Base-by-base conservation (phyloP, 2,329 filamentous ascomycete genomes). In the Penicillium sp. region DNA sequence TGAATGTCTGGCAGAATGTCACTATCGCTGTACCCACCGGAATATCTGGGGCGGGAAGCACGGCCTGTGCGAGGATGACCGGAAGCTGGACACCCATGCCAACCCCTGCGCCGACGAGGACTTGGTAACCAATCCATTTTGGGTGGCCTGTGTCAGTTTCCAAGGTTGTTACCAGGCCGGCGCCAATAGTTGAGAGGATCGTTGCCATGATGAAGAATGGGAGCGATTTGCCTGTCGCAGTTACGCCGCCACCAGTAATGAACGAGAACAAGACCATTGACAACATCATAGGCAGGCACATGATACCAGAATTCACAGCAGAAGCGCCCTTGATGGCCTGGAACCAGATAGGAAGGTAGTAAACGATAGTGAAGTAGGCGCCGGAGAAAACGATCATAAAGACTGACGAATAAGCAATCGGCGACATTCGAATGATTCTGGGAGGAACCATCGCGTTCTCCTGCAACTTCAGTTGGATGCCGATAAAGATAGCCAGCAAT, bases 341-440 rank as follows among this genome's bases (percentile, higher is more conserved):
- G 63, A 83, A 82, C 73, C 78, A 83, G 54, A 81, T 75, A 0
- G 79, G 79, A 6, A 81, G 62, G 63, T 73, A 76, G 66, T 83
- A 80, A 53, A 80, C 66, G 62, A 82, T 84, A 3, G 89, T 91
- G 54, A 86, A 87, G 73, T 89, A 91, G 56, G 91, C 79, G 31
- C 89, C 55, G 3, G 55, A 57, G 55, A 35, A 35, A 9, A 35
- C 5, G 8, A 35, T 35, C 31, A 35, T 35, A 13, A 35, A 35
- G 31, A 35, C 13, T 13, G 31, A 35, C 31, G 31, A 35, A 5
- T 35, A 35, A 9, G 31, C 31, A 13, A 35, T 35, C 8, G 31
- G 31, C 8, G 7, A 35, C 31, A 35, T 35, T 6, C 31, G 7
- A 35, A 35, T 35, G 31, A 35, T 9, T 35, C 31, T 35, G 8